Evolutionary conservation across 805 yeast species (phyloP), one percentile per base, ranked within the genome.

Genomic region (Komagataella mondaviorum): DNA sequence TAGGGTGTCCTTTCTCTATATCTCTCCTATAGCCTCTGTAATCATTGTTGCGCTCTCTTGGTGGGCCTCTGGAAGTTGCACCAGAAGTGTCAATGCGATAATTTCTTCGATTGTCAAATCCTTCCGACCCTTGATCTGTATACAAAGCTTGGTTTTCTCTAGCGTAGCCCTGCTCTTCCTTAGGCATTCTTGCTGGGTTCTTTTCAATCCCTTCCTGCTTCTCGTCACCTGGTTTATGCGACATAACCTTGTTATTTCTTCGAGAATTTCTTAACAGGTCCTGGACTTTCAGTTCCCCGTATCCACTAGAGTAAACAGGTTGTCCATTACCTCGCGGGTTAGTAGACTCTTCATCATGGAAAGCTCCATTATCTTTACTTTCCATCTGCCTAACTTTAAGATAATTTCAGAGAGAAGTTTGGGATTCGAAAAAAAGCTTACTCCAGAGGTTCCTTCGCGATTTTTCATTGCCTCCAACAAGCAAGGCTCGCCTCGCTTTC

Each of bases 41-140:
- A 44, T 57, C 52, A 22, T 55, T 53, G 48, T 51, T 47, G 18
- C 52, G 22, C 5, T 16, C 45, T 48, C n/a, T 48, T 45, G 10
- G 49, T 30, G 39, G 48, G 44, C 53, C 54, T 49, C 55, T 51
- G 36, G 55, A 55, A n/a, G 55, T 53, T n/a, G 49, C 55, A 46
- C 55, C 54, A 43, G 49, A 53, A 14, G 62, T 49, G 46, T 59
- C 61, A 3, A 50, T 23, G 10, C 44, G 39, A n/a, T 44, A 20
- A 36, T 55, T 30, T 50, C 53, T 56, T 12, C 58, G 49, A 46
- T 54, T 57, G 3, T 56, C 17, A 23, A 53, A 55, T 16, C 57
- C 46, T 43, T 54, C 54, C 4, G 51, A 36, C 6, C 55, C 59
- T 46, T 60, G 44, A 23, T 55, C 54, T 20, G 54, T 46, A 36